Evolutionary conservation across 495 filamentous ascomycete genomes (phyloP).

Genomic region (Rhypophila decipiens): DNA sequence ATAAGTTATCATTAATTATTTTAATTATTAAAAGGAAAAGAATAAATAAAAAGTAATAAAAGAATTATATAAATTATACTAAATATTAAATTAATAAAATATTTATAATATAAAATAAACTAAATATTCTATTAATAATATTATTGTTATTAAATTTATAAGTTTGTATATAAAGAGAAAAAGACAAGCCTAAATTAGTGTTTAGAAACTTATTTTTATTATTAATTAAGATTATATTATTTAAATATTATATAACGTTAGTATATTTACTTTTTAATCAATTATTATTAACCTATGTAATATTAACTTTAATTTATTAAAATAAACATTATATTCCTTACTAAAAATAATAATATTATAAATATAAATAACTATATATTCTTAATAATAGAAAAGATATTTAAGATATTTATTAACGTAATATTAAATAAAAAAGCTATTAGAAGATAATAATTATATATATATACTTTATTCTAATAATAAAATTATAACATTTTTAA

Average conservation of each 20-base stretch:
- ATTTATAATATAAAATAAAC: neutral
- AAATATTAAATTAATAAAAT: neutral
- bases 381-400: neutral
- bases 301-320: neutral
- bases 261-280: too few relatives aligned
- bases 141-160: neutral
- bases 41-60: too few relatives aligned
- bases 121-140: neutral
- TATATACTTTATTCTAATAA: neutral
- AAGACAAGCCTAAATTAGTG: neutral
- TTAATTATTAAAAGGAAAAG: too few relatives aligned
- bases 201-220: neutral
- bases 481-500: neutral
- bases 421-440: neutral
- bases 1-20: too few relatives aligned
- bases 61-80: too few relatives aligned
- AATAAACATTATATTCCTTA: neutral
- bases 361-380: neutral
- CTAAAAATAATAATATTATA: neutral
- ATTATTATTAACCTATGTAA: neutral
- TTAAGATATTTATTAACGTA: neutral
- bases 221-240: neutral
- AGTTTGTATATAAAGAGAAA: neutral
- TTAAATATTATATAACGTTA: neutral
- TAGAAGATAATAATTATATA: neutral